Evolutionary conservation across 148 eudicot species (phyloP).

Genomic region (Gaultheria prostrata): DNA sequence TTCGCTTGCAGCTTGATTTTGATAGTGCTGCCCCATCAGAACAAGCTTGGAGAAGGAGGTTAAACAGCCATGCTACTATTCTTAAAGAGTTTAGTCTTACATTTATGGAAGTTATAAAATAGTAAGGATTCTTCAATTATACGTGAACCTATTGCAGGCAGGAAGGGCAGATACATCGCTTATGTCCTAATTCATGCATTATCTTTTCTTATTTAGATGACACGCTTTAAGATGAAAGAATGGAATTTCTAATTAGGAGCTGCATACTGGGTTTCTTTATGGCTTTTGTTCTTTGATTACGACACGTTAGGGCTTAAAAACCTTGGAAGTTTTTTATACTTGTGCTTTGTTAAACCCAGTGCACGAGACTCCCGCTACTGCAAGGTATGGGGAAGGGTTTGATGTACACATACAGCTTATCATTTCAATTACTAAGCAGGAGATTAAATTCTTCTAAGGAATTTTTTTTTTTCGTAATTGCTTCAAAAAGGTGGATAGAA

Average conservation of each 20-base stretch:
- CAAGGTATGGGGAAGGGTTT: background rate
- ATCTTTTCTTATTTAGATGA: background rate
- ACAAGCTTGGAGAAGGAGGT: conserved; percentile 94
- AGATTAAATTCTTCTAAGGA: background rate
- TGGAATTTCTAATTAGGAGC: background rate
- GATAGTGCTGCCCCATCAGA: conserved; percentile 92
- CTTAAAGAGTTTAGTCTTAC: conserved; percentile 94
- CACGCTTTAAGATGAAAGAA: background rate
- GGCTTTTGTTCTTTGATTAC: background rate
- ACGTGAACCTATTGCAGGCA: too few species aligned
- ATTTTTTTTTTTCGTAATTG: background rate
- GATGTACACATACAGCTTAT: background rate
- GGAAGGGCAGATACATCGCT: too few species aligned
- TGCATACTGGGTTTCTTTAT: background rate
- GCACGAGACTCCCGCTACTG: background rate
- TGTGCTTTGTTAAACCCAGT: background rate
- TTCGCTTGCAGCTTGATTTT: conserved; percentile 62
- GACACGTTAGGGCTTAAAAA: background rate
- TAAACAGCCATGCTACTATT: conserved; percentile 83
- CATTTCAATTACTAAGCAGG: background rate
- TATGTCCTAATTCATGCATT: too few species aligned
- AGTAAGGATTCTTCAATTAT: conserved; percentile 35
- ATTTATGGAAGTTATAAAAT: conserved; percentile 84
- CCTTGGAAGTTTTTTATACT: background rate
- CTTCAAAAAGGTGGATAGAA: background rate